Percentiles rank a stretch among this genome's conserved stretches.
These are phyloP conservation scores for Epichloe festucae DNA, from an alignment of 2,329 filamentous ascomycete species.

Conservation along the genomic window DNA sequence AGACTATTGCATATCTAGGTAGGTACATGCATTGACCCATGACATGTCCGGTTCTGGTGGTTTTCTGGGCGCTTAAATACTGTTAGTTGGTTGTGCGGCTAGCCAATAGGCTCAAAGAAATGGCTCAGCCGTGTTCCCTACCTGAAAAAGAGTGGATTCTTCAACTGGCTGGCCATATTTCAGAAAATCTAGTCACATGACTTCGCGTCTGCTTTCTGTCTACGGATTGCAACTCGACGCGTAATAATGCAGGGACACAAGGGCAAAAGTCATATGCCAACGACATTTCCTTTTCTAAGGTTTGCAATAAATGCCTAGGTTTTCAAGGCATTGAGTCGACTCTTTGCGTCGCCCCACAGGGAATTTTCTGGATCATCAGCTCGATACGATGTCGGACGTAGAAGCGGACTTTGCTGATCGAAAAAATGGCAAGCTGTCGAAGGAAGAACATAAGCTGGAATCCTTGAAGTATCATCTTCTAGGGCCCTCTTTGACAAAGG, in stretches of 20 bases:
- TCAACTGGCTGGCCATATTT: background rate
- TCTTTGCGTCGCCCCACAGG: background rate
- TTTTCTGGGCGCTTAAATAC: slow-evolving; percentile 3
- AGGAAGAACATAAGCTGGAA: slow-evolving; percentile 21
- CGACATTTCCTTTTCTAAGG: background rate
- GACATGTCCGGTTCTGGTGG: background rate
- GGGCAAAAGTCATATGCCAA: background rate
- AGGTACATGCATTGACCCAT: background rate
- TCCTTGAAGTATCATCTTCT: slow-evolving; percentile 83
- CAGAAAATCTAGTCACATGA: slow-evolving; percentile 2
- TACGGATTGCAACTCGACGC: background rate
- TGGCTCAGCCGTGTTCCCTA: background rate
- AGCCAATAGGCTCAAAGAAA: background rate
- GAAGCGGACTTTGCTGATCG: background rate
- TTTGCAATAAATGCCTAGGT: background rate
- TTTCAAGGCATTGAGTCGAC: background rate
- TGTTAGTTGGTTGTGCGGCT: background rate
- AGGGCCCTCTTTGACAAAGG: slow-evolving; percentile 84
- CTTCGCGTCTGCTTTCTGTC: slow-evolving; percentile 1
- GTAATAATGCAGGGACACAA: background rate
- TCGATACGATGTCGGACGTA: background rate
- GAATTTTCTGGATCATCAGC: background rate
- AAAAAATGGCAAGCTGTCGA: background rate
- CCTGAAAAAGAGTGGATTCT: background rate
- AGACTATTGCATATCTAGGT: background rate